phyloP scores from a whole-genome alignment of 2,329 filamentous ascomycete species.

The Aspergillus tubingensis region DNA sequence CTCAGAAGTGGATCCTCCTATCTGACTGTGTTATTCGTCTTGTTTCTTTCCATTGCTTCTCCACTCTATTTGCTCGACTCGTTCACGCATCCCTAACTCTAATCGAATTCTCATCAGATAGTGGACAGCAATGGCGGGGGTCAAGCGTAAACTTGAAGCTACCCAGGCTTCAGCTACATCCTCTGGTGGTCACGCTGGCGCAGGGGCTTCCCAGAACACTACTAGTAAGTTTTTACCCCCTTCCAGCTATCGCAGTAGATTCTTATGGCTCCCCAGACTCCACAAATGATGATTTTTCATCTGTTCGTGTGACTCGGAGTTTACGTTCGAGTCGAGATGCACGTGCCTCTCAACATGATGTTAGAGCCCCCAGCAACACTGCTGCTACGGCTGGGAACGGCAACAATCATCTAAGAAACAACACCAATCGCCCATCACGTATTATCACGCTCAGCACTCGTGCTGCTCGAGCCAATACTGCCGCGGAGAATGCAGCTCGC shows the following conservation, averaged over 20 bases:
- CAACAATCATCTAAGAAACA: conserved; percentile 13
- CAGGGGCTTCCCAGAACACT: conserved; percentile 23
- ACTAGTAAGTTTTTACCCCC: conserved; percentile 23
- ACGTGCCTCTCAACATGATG: conserved; percentile 23
- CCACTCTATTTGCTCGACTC: not conserved
- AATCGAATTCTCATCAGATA: conserved; percentile 13
- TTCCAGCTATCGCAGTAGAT: not conserved
- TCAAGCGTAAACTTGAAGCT: conserved; percentile 36
- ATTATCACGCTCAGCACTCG: conserved; percentile 27
- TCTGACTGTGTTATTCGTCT: not conserved
- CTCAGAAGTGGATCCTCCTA: not conserved
- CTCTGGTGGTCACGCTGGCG: conserved; percentile 18
- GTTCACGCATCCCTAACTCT: not conserved
- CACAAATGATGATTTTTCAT: conserved; percentile 16
- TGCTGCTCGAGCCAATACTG: conserved; percentile 15
- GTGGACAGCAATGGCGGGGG: conserved; percentile 39
- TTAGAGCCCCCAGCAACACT: conserved; percentile 10
- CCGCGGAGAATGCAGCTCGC: conserved; percentile 11
- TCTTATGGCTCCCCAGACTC: conserved; percentile 22
- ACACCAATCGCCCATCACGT: conserved; percentile 22
- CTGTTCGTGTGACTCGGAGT: conserved; percentile 26
- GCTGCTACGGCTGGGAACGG: conserved; percentile 4
- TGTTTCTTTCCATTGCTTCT: not conserved
- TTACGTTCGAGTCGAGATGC: conserved; percentile 27
- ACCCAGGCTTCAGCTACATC: conserved; percentile 24